Evolutionary conservation across 2,329 filamentous ascomycete genomes (phyloP).

Genomic region (Pseudopithomyces maydicus): DNA sequence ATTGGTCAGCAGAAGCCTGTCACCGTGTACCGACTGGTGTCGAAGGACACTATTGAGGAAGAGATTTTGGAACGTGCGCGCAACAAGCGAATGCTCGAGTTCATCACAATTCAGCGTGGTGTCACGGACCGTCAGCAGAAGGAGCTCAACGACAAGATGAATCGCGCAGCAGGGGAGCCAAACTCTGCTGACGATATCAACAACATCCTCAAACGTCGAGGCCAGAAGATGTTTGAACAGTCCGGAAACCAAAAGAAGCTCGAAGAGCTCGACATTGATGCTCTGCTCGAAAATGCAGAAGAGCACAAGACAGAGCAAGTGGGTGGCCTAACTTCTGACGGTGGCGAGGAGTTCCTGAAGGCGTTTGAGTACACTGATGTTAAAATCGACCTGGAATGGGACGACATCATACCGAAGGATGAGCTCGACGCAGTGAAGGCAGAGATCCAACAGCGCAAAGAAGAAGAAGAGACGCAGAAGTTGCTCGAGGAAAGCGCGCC

Average conservation of each 20-base stretch:
- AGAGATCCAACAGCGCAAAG: conserved; percentile 82
- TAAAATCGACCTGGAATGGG: conserved; percentile 96
- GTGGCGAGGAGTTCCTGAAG: conserved; percentile 93
- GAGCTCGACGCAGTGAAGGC: conserved; percentile 87
- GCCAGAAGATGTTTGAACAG: conserved; percentile 99
- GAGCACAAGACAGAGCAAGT: conserved; percentile 95
- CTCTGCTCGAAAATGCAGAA: conserved; percentile 94
- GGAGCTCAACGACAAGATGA: conserved; percentile 72
- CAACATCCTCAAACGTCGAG: conserved; percentile 92
- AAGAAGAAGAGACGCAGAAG: conserved; percentile 81
- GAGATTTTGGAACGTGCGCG: conserved; percentile 94
- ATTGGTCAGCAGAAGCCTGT: conserved; percentile 97
- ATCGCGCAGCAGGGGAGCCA: conserved; percentile 73
- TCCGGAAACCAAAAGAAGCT: conserved; percentile 95
- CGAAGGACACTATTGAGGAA: conserved; percentile 97
- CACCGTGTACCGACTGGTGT: conserved; percentile 93
- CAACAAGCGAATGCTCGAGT: conserved; percentile 97
- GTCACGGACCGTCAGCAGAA: conserved; percentile 93
- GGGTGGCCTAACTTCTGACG: conserved; percentile 91
- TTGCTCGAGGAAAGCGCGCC: conserved; percentile 86
- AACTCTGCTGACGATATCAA: conserved; percentile 94
- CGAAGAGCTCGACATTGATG: conserved; percentile 96
- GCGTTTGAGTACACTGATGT: conserved; percentile 94
- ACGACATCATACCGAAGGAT: conserved; percentile 95
- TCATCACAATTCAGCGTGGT: conserved; percentile 94